Percentiles rank a stretch among this genome's conserved stretches.
Evolutionary conservation across 2,329 filamentous ascomycete genomes (phyloP).

Genomic region (Exophiala lecanii-corni): DNA sequence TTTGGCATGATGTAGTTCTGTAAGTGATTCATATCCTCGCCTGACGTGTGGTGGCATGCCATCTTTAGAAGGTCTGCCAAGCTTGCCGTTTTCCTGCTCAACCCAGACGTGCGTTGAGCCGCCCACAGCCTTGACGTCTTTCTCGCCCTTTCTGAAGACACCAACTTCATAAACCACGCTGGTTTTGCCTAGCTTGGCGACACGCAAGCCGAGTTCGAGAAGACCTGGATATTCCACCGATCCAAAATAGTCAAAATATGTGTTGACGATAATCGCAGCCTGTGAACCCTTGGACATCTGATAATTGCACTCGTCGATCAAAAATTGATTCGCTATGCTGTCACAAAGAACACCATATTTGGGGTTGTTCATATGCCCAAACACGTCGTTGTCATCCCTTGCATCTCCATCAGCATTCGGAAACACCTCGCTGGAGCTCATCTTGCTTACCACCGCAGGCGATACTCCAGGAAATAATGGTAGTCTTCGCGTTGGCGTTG

Average conservation of each 20-base stretch:
- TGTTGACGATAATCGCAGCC: constrained; percentile 79
- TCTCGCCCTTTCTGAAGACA: constrained; percentile 70
- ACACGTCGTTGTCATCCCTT: constrained; percentile 94
- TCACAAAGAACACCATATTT: constrained; percentile 86
- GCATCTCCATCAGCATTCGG: too few species aligned
- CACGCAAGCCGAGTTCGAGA: constrained; percentile 74
- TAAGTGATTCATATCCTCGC: constrained; percentile 10
- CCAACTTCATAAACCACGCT: constrained; percentile 89
- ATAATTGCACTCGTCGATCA: constrained; percentile 72
- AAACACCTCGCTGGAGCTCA: too few species aligned
- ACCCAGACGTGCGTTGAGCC: constrained; percentile 87
- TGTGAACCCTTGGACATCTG: constrained; percentile 65
- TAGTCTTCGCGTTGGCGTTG: constrained; percentile 21
- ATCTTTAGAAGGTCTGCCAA: constrained; percentile 53
- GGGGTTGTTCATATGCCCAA: constrained; percentile 87
- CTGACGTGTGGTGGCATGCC: constrained; percentile 53
- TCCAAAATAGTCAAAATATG: constrained; percentile 79
- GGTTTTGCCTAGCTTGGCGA: constrained; percentile 77
- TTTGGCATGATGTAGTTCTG: constrained; percentile 1
- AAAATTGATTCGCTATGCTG: constrained; percentile 82
- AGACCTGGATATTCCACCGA: constrained; percentile 76
- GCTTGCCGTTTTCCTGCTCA: constrained; percentile 58
- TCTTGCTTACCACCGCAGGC: constrained; percentile 22
- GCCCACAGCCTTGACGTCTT: constrained; percentile 75
- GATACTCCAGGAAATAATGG: constrained; percentile 24